Evolutionary conservation across 352 stramenopile genomes (phyloP), one percentile per base, ranked within the genome.

Genomic region (Achlya hypogyna): DNA sequence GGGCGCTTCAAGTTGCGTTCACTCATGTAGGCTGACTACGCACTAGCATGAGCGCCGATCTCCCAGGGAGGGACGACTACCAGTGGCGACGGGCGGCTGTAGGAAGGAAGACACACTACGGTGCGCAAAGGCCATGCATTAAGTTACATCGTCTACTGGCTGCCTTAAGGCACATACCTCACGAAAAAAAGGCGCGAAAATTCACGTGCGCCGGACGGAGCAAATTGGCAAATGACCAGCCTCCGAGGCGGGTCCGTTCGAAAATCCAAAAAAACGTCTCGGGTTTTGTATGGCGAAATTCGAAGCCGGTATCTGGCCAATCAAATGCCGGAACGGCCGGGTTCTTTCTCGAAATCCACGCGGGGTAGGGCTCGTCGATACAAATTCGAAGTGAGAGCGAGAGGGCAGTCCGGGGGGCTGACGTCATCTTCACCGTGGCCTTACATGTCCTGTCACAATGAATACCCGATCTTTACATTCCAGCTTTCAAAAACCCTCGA

Each of bases 371-470:
- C 34, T 38, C 5, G 22, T 25, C 2, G 10, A 67, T 67, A 67
- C 60, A 67, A 67, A 67, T 9, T 25, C 31, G 29, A 67, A 67
- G 43, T 67, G 38, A 67, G 59, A 67, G 60, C 42, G 60, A 67
- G 35, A 67, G 60, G 60, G 60, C 12, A 59, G 51, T 28, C 35
- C 22, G 25, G 60, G 22, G 4, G 2, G 9, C 28, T 9, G 18
- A 16, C 34, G 29, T 5, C 47, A 16, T 29, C 28, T 32, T 49
- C 27, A 42, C 42, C 59, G 14, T 58, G 9, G 18, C 20, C 20
- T 65, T 23, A 18, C 2, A 65, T 65, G 18, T 28, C 5, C 27
- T 65, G 27, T 53, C 12, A 32, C 18, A 38, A 60, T 43, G 6
- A 18, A 67, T 67, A 67, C 25, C 31, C 5, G 22, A 63, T 51